A percentile compares a stretch with the other conserved stretches of the same genome.
Evolutionary conservation across 441 rosid species (phyloP).

Genomic region (Erysimum pusillum): DNA sequence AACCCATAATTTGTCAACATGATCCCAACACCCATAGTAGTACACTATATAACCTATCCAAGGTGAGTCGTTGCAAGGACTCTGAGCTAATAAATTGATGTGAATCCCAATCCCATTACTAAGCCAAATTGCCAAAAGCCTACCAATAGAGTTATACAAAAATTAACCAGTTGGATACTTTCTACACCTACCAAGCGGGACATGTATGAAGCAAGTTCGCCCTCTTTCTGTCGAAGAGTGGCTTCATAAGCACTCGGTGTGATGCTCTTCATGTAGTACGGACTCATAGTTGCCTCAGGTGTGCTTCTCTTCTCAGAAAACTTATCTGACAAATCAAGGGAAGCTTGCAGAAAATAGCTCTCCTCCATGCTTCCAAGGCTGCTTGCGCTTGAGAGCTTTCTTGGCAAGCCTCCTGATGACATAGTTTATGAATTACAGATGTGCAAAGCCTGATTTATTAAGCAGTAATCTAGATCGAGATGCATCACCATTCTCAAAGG

Average conservation of each 20-base stretch:
- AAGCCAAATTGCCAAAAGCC: conserved; percentile 38
- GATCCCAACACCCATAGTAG: conserved; percentile 29
- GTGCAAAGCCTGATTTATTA: conserved; percentile 27
- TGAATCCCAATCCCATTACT: conserved; percentile 28
- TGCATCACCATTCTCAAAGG: conserved; percentile 75
- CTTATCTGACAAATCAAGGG: conserved; percentile 85
- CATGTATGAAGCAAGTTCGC: conserved; percentile 96
- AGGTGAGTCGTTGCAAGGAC: conserved; percentile 19
- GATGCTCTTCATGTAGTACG: conserved; percentile 90
- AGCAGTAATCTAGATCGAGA: conserved; percentile 25
- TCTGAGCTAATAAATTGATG: conserved; percentile 16
- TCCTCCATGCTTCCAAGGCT: conserved; percentile 98
- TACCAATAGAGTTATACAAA: conserved; percentile 18
- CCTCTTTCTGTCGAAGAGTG: conserved; percentile 97
- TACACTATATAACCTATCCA: conserved; percentile 31
- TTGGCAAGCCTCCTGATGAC: conserved; percentile 69
- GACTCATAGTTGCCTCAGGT: conserved; percentile 73
- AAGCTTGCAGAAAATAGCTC: conserved; percentile 93
- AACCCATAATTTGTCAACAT: conserved; percentile 24
- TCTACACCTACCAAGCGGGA: conserved; percentile 85
- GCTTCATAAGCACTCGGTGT: conserved; percentile 92
- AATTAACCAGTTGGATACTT: not conserved
- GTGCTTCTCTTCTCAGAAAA: conserved; percentile 75
- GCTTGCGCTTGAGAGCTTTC: conserved; percentile 82
- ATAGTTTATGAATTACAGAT: conserved; percentile 36